phyloP scores from a whole-genome alignment of 345 rosid genomes.

The Acer negundo region DNA sequence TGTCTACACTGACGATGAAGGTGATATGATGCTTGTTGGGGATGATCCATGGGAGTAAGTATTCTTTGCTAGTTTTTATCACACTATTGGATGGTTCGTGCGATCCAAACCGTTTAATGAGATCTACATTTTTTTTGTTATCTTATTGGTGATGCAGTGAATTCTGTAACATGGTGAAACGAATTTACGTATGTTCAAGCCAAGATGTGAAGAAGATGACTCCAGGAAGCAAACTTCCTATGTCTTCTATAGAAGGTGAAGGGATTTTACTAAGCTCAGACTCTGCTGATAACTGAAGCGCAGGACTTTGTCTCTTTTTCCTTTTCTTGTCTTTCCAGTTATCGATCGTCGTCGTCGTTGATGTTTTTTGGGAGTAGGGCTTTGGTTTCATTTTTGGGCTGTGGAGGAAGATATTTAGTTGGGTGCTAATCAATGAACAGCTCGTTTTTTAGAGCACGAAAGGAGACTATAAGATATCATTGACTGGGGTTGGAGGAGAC shows the following conservation, averaged over 20 bases:
- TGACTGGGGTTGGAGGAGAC: constrained; percentile 23
- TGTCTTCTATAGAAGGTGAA: constrained; percentile 57
- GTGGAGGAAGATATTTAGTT: constrained; percentile 10
- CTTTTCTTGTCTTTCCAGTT: constrained; percentile 4
- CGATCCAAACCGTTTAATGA: neutral
- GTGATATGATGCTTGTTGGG: constrained; percentile 95
- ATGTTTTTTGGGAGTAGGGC: constrained; percentile 16
- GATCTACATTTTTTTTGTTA: neutral
- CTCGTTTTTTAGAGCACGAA: constrained; percentile 47
- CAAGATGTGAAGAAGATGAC: constrained; percentile 82
- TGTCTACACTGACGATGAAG: constrained; percentile 90
- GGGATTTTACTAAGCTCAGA: constrained; percentile 56
- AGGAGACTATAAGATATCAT: constrained; percentile 7
- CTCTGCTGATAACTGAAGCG: constrained; percentile 45
- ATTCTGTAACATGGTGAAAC: constrained; percentile 88
- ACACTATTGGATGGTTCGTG: neutral
- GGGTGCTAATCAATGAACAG: constrained; percentile 21
- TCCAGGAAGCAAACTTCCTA: constrained; percentile 48
- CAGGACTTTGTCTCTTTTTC: neutral
- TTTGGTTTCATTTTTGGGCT: constrained; percentile 18
- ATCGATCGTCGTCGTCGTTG: neutral
- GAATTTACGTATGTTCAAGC: constrained; percentile 75
- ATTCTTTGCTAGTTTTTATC: neutral
- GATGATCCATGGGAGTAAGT: constrained; percentile 98
- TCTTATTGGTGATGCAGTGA: constrained; percentile 51